Base-by-base conservation (phyloP, 768 basidiomycete genomes). In the Suillus fuscotomentosus region DNA sequence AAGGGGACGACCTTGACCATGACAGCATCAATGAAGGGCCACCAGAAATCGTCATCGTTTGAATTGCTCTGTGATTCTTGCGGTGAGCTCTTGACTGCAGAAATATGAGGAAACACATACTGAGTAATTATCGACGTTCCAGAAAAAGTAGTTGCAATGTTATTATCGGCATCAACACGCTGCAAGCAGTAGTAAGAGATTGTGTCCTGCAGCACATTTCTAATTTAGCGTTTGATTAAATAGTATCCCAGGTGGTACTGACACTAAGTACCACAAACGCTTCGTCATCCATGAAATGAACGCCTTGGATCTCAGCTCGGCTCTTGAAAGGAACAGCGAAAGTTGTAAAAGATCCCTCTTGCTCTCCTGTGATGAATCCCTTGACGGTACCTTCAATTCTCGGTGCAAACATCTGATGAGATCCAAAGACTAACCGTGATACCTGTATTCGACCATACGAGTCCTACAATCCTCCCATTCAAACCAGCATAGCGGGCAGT, bases 401-500 rank as follows among this genome's bases (percentile, higher is more conserved):
- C 6, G 10, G n/a, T 5, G 11, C 31, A 17, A n/a, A 5, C 11
- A 36, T 61, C 15, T 2, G 38, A n/a, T 1, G 3, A 38, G 1
- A 13, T 4, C 38, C 22, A 45, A 43, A 14, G 22, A 15, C 74
- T 31, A 36, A 76, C 75, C 69, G 62, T 20, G 55, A 75, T 60
- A 24, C 80, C 78, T 13, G 75, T 54, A 34, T 80, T 75, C 5
- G 83, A 79, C 87, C 87, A 88, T 15, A 75, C 76, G 24, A 86
- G 62, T 1, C 80, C 83, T 24, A 77, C 69, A 9, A 84, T 64
- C 22, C 66, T 75, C 48, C 72, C 75, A 24, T 64, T 68, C 15
- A 67, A 60, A 9, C 71, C 65, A 34, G 61, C 62, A 62, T 75
- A 75, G 47, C 63, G 67, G 59, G 65, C 55, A 17, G 66, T 63